Evolutionary conservation across 768 basidiomycete species (phyloP), one percentile per base, ranked within the genome.

Genomic region (Strobilomyces dryophilus): DNA sequence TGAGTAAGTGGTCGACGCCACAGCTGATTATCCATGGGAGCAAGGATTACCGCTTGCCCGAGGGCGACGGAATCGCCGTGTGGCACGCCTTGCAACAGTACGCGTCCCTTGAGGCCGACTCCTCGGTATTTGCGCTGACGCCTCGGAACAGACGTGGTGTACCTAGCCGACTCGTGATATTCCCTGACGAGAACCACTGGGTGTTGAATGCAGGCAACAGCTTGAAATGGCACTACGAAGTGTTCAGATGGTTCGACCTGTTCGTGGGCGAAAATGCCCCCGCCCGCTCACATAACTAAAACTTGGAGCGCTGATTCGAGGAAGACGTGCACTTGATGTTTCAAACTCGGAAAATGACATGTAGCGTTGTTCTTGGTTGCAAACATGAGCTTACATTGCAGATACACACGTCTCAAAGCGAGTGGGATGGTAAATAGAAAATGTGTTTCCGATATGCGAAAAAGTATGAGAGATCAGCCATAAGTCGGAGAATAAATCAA

Each of bases 141-240:
- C 31, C 32, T 21, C 17, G 48, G 32, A 51, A 20, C 49, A 92
- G 91, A 63, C 80, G 74, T 41, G 83, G 79, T 8, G 71, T 94
- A 29, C 85, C 87, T 5, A 88, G 83, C 57, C 80, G 92, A 39
- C 73, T 93, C 24, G 80, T 94, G 11, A 79, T 92, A 54, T 94
- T 93, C 78, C 89, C 91, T 0, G 83, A 88, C 59, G 94, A 95
- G 71, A 95, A 94, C 59, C 93, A 95, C 65, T 93, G 93, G 94
- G 92, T 92, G 24, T 61, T 90, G 55, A 79, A 89, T 50, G 87
- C 85, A 54, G 85, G 83, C 49, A 91, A 91, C 60, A 88, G 90
- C 65, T 72, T 95, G 67, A 92, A 93, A 67, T 98, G 95, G 95
- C 92, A 98, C 71, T 76, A 88, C 58, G 95, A 99, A 67, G 87